Base-by-base conservation (phyloP, 2,329 filamentous ascomycete species). In the Aurifilum marmelostoma region DNA sequence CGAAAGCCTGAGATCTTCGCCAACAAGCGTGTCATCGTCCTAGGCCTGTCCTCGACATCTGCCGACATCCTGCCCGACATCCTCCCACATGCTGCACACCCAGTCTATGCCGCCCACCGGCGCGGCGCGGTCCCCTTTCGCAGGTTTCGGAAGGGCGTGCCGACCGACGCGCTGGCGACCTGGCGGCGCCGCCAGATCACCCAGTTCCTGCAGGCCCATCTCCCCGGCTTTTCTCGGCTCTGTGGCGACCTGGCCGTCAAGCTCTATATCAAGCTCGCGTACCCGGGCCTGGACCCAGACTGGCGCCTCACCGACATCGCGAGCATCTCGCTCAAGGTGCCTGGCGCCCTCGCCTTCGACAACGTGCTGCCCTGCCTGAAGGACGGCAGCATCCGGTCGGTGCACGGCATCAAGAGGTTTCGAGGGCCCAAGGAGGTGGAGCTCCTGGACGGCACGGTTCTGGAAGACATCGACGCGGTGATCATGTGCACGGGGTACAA, bases 281-380 rank as follows among this genome's bases (percentile, higher is more conserved):
- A 67, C 9, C 78, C 77, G 63, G 71, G 71, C 11, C 68, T 78
- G 0, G 72, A 71, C 3, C 73, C 75, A 0, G 76, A 77, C 39
- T 79, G 76, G 77, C 71, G 73, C 16, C 63, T 79, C 1, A 72
- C 61, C 1, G 69, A 70, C 24, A 64, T 71, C 16, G 69, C 71
- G 7, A 68, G 66, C 50, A 41, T 70, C 61, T 63, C 70, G 11
- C 62, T 72, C n/a, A 62, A 65, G 52, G 58, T 71, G 11, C 59
- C 66, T 2, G 54, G 64, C 4, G 65, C 68, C 29, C n/a, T 83
- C 9, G 72, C 79, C 2, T 73, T 76, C 1, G 41, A 75, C 8
- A 71, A 73, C 9, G 74, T 77, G 1, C 77, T 83, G 29, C 73
- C 73, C 6, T 79, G 81, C 4, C 75, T 79, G 39, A 72, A 74